Conservation (phyloP, 495 filamentous ascomycete species). For the Lindgomyces ingoldianus region DNA sequence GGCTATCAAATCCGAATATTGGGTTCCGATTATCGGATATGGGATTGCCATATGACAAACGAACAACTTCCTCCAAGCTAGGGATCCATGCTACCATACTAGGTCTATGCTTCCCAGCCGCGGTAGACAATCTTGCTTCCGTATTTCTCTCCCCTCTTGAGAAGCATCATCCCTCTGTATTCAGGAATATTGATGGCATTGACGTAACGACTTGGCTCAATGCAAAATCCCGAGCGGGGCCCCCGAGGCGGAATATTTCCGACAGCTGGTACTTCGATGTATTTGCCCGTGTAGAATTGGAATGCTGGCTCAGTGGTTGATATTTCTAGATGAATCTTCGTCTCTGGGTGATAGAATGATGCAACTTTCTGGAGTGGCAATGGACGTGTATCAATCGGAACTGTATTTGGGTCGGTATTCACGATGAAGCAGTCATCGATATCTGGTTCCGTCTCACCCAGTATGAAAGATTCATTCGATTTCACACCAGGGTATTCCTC, state of each 20-base stretch:
- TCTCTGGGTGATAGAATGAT: constrained; percentile 66
- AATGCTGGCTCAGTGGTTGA: constrained; percentile 90
- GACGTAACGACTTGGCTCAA: constrained; percentile 87
- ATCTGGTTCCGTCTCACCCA: constrained; percentile 65
- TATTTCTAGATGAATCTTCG: constrained; percentile 77
- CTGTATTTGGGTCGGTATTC: constrained; percentile 58
- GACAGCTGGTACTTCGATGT: constrained; percentile 73
- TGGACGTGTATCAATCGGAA: constrained; percentile 76
- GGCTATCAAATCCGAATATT: too few relatives aligned
- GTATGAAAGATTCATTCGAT: constrained; percentile 64
- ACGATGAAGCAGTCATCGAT: constrained; percentile 92
- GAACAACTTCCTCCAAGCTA: neutral
- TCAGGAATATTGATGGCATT: constrained; percentile 80
- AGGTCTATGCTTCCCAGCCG: constrained; percentile 65
- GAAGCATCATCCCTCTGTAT: constrained; percentile 73
- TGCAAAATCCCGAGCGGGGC: constrained; percentile 74
- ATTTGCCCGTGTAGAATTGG: constrained; percentile 92
- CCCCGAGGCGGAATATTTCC: constrained; percentile 64
- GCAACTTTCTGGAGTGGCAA: constrained; percentile 64
- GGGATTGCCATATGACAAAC: too few relatives aligned
- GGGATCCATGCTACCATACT: neutral
- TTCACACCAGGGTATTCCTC: constrained; percentile 61
- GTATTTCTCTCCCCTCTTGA: constrained; percentile 79
- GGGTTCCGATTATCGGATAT: too few relatives aligned
- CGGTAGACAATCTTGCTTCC: constrained; percentile 77